phyloP scores from a whole-genome alignment of 345 rosid genomes.

The Theobroma cacao region DNA sequence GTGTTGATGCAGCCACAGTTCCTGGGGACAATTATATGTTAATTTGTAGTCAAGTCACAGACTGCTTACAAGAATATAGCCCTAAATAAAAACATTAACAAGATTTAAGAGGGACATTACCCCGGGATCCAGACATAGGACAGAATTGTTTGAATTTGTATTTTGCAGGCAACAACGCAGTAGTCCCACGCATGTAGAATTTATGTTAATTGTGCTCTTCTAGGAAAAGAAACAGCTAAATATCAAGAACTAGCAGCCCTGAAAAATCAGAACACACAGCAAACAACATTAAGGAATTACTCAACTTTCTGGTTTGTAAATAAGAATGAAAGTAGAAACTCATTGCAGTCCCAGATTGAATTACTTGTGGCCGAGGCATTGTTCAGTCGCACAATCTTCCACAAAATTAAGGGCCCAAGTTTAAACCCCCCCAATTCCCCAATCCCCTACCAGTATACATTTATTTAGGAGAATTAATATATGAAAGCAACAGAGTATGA shows the following conservation, averaged over 20 bases:
- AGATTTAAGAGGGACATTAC: conserved; percentile 14
- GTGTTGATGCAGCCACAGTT: conserved; percentile 37
- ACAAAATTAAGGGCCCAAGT: too few relatives aligned
- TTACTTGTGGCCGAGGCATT: too few relatives aligned
- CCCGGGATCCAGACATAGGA: conserved; percentile 34
- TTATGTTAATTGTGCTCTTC: neutral
- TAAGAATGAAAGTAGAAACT: too few relatives aligned
- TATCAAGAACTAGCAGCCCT: neutral
- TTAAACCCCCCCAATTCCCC: too few relatives aligned
- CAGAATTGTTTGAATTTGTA: conserved; percentile 34
- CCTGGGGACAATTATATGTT: conserved; percentile 23
- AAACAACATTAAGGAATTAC: neutral
- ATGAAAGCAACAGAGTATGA: too few relatives aligned
- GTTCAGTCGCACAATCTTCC: too few relatives aligned
- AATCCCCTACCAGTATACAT: too few relatives aligned
- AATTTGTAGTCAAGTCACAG: neutral
- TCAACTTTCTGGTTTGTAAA: neutral
- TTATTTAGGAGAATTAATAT: too few relatives aligned
- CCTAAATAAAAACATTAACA: neutral
- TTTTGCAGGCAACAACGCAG: conserved; percentile 24
- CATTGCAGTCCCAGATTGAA: too few relatives aligned
- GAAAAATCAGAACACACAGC: neutral
- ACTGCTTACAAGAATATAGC: neutral
- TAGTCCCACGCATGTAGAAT: conserved; percentile 28
- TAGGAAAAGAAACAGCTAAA: neutral